Conservation (phyloP, 805 yeast species). For the Schizosaccharomyces cryophilus region DNA sequence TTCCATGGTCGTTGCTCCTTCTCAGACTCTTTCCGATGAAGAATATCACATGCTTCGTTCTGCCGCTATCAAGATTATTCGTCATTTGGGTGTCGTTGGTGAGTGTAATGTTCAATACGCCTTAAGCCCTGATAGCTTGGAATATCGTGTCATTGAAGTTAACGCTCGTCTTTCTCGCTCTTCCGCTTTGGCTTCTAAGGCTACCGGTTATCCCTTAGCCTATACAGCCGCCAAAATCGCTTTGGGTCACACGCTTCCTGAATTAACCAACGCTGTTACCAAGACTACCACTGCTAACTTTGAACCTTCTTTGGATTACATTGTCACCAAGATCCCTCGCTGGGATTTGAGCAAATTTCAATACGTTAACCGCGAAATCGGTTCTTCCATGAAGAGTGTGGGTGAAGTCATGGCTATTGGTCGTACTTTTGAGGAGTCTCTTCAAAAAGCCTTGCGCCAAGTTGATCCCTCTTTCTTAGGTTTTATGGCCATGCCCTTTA, state of each 20-base stretch:
- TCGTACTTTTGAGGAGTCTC: constrained; percentile 67
- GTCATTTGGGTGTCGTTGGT: constrained; percentile 96
- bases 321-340: constrained; percentile 92
- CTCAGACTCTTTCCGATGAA: constrained; percentile 88
- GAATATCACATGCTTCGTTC: constrained; percentile 95
- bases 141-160: constrained; percentile 91
- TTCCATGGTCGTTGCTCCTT: constrained; percentile 95
- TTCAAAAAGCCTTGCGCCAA: constrained; percentile 85
- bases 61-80: constrained; percentile 87
- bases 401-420: constrained; percentile 98
- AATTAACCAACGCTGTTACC: constrained; percentile 80
- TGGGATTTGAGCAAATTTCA: constrained; percentile 96
- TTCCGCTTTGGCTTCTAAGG: constrained; percentile 96
- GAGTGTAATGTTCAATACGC: constrained; percentile 98
- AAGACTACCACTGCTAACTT: constrained; percentile 85
- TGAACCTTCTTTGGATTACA: constrained; percentile 91
- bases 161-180: constrained; percentile 94
- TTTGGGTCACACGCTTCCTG: constrained; percentile 71
- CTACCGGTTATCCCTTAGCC: constrained; percentile 95
- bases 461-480: constrained; percentile 79
- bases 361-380: constrained; percentile 63
- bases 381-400: constrained; percentile 92
- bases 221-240: constrained; percentile 95
- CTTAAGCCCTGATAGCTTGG: constrained; percentile 74
- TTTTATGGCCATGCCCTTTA: constrained; percentile 57